Base-by-base conservation (phyloP, 176 grass and related monocot species). In the Avena atlantica region DNA sequence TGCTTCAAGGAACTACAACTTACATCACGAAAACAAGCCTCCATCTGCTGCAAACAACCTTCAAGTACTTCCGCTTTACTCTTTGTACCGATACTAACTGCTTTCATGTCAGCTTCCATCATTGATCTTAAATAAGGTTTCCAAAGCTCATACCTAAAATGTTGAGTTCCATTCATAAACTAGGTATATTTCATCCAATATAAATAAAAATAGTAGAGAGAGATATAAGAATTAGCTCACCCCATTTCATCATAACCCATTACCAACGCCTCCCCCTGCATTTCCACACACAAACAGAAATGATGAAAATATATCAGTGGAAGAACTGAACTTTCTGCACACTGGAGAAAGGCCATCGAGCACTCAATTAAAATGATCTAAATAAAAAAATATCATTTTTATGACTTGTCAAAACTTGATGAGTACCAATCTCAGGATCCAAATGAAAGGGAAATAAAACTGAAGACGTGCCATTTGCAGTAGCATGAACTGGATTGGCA, bases 211-310 rank as follows among this genome's bases (percentile, higher is more conserved):
- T 67, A 51, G 25, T 84, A 37, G 5, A 83, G 5, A 83, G 29
- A 17, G 17, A 44, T 76, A 70, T 83, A 79, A 85, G 47, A 71
- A 71, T 73, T 55, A 84, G 85, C 93, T 88, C 87, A 98, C 93
- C 96, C 96, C 96, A 98, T 98, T 88, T 98, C 96, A 92, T 98
- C 96, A 89, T 98, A 98, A 65, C 96, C 96, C 96, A 91, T 94
- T 16, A 98, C 96, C 76, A 98, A 86, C 45, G 96, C 96, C 87
- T 98, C 96, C 36, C 96, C 96, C 96, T 98, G 86, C 86, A 90
- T 82, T 87, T 93, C 40, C 52, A 52, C 34, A 91, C 72, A 44
- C 58, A 79, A 13, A 86, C 17, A 88, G 31, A 87, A 27, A 44
- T 40, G 17, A 23, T 56, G 34, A 12, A 27, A 21, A 27, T 20